Conservation (phyloP, 2,329 filamentous ascomycete species). For the Orbilia quercus region DNA sequence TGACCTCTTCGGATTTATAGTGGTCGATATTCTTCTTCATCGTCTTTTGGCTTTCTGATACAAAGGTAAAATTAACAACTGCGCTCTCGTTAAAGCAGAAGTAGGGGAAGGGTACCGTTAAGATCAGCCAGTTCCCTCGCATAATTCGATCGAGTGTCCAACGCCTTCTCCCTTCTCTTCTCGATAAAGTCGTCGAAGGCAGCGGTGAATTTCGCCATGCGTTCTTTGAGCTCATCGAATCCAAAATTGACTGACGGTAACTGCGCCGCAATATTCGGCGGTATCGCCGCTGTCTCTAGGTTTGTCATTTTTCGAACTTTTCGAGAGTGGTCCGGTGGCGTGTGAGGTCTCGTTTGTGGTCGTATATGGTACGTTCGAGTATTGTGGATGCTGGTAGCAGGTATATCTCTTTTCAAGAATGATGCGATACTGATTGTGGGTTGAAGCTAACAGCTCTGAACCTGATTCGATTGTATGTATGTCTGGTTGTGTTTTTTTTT, state of each 20-base stretch:
- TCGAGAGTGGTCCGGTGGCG: neutral
- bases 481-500: too few relatives aligned
- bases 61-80: too few relatives aligned
- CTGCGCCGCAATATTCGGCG: constrained; percentile 72
- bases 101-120: constrained; percentile 80
- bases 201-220: constrained; percentile 91
- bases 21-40: constrained; percentile 59
- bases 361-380: too few relatives aligned
- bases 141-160: constrained; percentile 95
- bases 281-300: constrained; percentile 50
- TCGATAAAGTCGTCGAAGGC: constrained; percentile 96
- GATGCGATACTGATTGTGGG: neutral
- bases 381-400: neutral
- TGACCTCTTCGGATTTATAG: constrained; percentile 58
- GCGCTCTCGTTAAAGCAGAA: too few relatives aligned
- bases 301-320: constrained; percentile 35
- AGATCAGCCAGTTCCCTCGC: constrained; percentile 88
- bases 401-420: neutral
- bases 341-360: too few relatives aligned
- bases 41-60: constrained; percentile 58
- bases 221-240: constrained; percentile 92
- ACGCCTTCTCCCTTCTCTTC: constrained; percentile 83
- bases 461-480: neutral
- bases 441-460: neutral
- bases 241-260: constrained; percentile 93